phyloP scores from a whole-genome alignment of 306 rosid species.

The Sicyos edulis region DNA sequence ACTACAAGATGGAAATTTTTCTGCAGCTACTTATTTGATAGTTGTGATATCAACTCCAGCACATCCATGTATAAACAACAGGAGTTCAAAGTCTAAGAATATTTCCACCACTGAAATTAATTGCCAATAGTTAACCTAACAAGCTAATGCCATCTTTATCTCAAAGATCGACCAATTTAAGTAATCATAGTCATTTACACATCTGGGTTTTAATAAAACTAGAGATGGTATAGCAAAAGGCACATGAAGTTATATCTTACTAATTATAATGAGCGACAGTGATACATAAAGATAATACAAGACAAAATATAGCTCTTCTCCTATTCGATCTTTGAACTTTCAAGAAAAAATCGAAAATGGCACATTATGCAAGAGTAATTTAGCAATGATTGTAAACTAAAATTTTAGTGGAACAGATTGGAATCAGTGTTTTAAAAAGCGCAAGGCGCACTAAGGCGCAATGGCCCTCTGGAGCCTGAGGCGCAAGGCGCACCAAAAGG shows the following conservation, averaged over 20 bases:
- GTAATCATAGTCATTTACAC: no score
- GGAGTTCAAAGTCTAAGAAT: neutral
- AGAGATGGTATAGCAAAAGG: conserved; percentile 7
- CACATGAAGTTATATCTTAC: conserved; percentile 9
- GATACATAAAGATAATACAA: neutral
- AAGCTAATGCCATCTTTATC: no score
- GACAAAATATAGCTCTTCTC: neutral
- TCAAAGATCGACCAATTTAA: no score
- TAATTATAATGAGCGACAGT: neutral
- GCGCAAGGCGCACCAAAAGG: no score
- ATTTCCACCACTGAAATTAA: no score
- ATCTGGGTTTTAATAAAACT: neutral
- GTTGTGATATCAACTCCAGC: conserved; percentile 9
- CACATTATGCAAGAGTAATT: neutral
- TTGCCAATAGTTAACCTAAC: no score
- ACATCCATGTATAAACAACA: neutral
- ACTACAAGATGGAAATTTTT: neutral
- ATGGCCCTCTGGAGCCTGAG: no score
- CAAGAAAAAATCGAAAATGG: neutral
- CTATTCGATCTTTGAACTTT: neutral
- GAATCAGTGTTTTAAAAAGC: no score
- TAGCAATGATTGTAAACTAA: neutral
- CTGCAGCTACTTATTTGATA: neutral
- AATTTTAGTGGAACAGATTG: neutral
- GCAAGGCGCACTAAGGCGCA: no score